Conservation (phyloP, 495 filamentous ascomycete genomes). For the Bryoglossum gracile region DNA sequence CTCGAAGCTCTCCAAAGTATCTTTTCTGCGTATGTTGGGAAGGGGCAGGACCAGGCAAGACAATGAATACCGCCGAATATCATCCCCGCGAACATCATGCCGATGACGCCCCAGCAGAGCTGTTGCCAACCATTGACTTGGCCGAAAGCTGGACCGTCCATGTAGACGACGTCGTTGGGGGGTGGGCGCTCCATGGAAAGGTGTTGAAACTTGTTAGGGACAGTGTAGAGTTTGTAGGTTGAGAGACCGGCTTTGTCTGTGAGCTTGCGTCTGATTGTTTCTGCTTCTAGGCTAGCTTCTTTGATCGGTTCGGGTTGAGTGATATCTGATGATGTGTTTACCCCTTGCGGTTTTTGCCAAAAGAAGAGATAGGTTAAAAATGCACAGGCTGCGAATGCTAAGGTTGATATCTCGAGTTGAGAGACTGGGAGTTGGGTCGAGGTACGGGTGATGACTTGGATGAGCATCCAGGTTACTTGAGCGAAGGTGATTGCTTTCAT, state of each 20-base stretch:
- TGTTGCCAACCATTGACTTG: neutral
- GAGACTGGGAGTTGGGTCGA: slow-evolving; percentile 25
- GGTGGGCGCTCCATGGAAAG: neutral
- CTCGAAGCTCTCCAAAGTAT: neutral
- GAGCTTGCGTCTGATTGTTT: no score
- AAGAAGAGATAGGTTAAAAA: slow-evolving; percentile 20
- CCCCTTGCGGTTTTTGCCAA: slow-evolving; percentile 26
- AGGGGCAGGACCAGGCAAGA: neutral
- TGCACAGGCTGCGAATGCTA: slow-evolving; percentile 27
- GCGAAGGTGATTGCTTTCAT: slow-evolving; percentile 24
- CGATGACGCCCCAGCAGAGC: neutral
- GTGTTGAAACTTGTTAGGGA: neutral
- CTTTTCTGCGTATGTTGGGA: neutral
- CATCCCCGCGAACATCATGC: neutral
- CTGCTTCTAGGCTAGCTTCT: neutral
- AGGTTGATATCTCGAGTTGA: slow-evolving; percentile 29
- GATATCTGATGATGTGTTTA: neutral
- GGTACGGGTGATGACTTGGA: slow-evolving; percentile 25
- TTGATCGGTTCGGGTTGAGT: neutral
- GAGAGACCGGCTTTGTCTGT: no score
- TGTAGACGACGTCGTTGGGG: neutral
- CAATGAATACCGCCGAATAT: neutral
- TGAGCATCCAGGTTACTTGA: slow-evolving; percentile 28
- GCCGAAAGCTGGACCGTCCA: neutral
- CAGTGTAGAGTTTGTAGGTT: neutral